A percentile compares a stretch with the other conserved stretches of the same genome.
These are phyloP conservation scores for Colletotrichum theobromicola DNA, from an alignment of 2,329 filamentous ascomycete species.

Conservation along the genomic window DNA sequence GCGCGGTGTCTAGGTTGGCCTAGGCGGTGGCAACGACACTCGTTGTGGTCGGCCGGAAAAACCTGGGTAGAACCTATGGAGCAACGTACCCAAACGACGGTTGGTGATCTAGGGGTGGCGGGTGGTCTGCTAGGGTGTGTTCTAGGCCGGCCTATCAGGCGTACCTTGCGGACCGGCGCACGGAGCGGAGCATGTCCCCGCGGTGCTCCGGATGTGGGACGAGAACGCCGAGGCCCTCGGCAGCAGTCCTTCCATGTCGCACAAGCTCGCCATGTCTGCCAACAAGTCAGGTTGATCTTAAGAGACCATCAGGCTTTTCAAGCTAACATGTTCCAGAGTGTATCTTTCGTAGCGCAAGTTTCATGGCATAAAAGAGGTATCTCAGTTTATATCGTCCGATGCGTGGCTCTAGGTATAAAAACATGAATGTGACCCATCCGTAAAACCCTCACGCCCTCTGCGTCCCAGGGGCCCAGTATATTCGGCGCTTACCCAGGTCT, in stretches of 20 bases:
- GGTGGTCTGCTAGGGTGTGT: neutral
- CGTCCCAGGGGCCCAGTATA: neutral
- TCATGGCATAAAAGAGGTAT: conserved; percentile 19
- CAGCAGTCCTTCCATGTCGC: neutral
- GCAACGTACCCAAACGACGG: neutral
- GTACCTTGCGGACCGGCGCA: neutral
- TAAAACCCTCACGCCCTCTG: neutral
- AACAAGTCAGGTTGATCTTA: too few species aligned
- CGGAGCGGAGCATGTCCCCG: neutral
- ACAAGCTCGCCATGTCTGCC: neutral
- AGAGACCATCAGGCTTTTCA: neutral
- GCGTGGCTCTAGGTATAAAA: conserved; percentile 13
- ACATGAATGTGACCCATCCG: neutral
- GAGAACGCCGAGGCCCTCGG: neutral
- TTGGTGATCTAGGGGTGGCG: neutral
- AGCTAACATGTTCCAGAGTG: neutral
- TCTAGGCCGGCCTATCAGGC: neutral
- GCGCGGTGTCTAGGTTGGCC: neutral
- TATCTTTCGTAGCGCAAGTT: neutral
- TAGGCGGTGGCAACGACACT: neutral
- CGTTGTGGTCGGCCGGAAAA: neutral
- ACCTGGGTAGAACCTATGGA: neutral
- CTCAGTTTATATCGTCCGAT: conserved; percentile 20
- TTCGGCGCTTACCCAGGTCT: neutral
- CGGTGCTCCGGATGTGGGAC: neutral